Base-by-base conservation (phyloP, 2,329 filamentous ascomycete species). In the Beauveria asiatica region DNA sequence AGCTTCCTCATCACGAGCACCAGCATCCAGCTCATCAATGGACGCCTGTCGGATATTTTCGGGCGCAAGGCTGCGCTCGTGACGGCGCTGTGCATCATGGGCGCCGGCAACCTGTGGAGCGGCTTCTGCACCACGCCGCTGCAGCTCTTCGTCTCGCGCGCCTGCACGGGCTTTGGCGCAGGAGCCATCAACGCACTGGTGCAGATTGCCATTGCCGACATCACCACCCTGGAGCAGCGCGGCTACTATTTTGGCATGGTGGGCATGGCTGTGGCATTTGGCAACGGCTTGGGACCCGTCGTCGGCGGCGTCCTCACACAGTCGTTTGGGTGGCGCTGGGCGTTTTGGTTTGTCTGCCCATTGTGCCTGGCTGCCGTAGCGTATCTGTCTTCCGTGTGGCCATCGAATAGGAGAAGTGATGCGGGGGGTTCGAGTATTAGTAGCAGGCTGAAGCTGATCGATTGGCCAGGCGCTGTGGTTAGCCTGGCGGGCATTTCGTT, bases 1-100 rank as follows among this genome's bases (percentile, higher is more conserved):
- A 56, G 53, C 53, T 56, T 56, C 42, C 53, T 56, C 42, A 37
- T 56, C 39, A 56, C 53, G n/a, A 48, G 42, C n/a, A 56, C 53
- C 27, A 45, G 53, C 53, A 48, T 56, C 27, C 53, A 56, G 53
- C 53, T 56, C 23, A 56, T 56, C 42, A 46, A 56, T 19, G 53
- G 53, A 6, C 53, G 53, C 17, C 27, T 56, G n/a, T 56, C 53
- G 11, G 53, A 56, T 17, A 56, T 56, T 48, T 37, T 56, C 39
- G 53, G 53, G 13, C 53, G 53, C n/a, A 10, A 10, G 13, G 53
- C 53, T 7, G 53, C 53, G 3, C 42, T 56, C 7, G 53, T 39
- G 16, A 27, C 53, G 25, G 53, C 53, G 42, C 53, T 56, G 16
- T 16, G 25, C 53, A n/a, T 56, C 42, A 56, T 56, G 53, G 53